Base-by-base conservation (phyloP, 768 basidiomycete genomes). In the Boletus sensibilis region DNA sequence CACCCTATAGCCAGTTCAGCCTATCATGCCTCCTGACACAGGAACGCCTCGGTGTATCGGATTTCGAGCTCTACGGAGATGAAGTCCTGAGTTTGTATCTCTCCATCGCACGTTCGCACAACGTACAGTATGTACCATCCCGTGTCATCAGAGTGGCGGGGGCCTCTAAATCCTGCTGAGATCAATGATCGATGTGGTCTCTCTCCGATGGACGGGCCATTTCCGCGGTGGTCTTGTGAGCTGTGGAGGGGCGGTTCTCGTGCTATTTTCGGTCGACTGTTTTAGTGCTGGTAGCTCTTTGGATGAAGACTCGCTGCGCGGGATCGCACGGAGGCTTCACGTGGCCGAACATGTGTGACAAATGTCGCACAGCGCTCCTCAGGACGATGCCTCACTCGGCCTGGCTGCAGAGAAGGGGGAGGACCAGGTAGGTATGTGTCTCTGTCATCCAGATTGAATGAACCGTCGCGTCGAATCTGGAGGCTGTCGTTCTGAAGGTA, bases 41-140 rank as follows among this genome's bases (percentile, higher is more conserved):
- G 68, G 67, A 68, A 68, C 63, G 44, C 67, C 67, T 68, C 67
- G 68, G 67, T 55, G 43, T 44, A 50, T 37, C 68, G 67, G 68
- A 58, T 50, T 51, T 60, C 68, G 67, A 57, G 50, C 52, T 44
- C 27, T 60, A 43, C 67, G 67, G 67, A 68, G 57, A 68, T 68
- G 68, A 68, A 68, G 46, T 18, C 53, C 58, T 27, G 21, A 56
- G 50, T 53, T 57, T 62, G 57, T 48, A 58, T 55, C 56, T 59
- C 38, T 55, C 41, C 51, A 63, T 70, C 66, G 58, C 68, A 65
- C 63, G 65, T 70, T 68, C 58, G 60, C 34, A 25, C 60, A 55
- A 56, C 58, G 58, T 56, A 65, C 55, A 35, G 54, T 48, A 42
- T 50, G 52, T 50, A 47, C 27, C 52, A 38, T 40, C 37, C 39